Evolutionary conservation across 495 filamentous ascomycete species (phyloP).

Genomic region (Patellaria atrata): DNA sequence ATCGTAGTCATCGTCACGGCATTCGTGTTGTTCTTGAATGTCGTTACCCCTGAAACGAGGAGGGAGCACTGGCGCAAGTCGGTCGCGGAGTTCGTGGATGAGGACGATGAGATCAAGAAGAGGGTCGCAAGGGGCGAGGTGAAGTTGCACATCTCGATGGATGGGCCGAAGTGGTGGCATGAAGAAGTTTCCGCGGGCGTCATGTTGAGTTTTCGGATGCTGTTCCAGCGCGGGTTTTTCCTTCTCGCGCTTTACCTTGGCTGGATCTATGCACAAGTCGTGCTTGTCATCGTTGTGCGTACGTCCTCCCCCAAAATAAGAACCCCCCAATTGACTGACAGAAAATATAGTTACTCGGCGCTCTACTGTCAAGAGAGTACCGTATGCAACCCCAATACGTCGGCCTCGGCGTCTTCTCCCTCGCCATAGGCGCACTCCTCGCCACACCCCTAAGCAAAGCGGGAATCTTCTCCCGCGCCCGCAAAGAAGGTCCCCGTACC

Average conservation of each 20-base stretch:
- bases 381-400: slow-evolving; percentile 44
- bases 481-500: slow-evolving; percentile 37
- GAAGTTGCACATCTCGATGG: slow-evolving; percentile 54
- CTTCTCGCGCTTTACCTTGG: slow-evolving; percentile 55
- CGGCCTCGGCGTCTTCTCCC: slow-evolving; percentile 44
- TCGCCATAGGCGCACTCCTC: slow-evolving; percentile 50
- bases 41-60: slow-evolving; percentile 50
- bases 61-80: slow-evolving; percentile 49
- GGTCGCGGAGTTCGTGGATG: slow-evolving; percentile 45
- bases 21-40: slow-evolving; percentile 46
- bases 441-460: slow-evolving; percentile 60
- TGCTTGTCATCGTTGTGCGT: slow-evolving; percentile 48
- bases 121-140: slow-evolving; percentile 56
- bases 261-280: slow-evolving; percentile 65
- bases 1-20: slow-evolving; percentile 49
- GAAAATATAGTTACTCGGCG: slow-evolving; percentile 42
- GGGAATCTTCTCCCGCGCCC: slow-evolving; percentile 45
- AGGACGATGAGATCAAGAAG: slow-evolving; percentile 36
- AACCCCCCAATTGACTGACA: background rate
- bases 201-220: slow-evolving; percentile 49
- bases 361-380: slow-evolving; percentile 50
- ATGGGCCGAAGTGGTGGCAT: slow-evolving; percentile 57
- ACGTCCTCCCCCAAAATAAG: slow-evolving; percentile 3
- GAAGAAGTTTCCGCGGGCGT: slow-evolving; percentile 60
- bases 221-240: slow-evolving; percentile 53